Conservation (phyloP, 352 stramenopile genomes). For the Phytophthora constricta region DNA sequence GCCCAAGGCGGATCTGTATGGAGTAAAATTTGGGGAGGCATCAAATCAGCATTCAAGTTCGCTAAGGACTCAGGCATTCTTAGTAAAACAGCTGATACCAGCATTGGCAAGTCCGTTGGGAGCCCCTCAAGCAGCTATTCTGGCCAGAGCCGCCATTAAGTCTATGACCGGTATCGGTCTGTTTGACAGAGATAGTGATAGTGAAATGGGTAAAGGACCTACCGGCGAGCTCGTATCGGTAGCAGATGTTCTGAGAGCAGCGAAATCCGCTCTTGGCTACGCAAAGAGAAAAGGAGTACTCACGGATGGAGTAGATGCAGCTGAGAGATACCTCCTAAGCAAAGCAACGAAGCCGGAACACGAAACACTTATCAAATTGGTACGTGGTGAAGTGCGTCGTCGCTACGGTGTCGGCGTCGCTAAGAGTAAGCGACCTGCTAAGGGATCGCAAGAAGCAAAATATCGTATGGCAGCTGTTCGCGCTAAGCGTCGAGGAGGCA, state of each 20-base stretch:
- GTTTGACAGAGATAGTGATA: constrained; percentile 18
- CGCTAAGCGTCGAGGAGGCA: background rate
- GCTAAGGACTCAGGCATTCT: constrained; percentile 19
- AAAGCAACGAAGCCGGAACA: constrained; percentile 7
- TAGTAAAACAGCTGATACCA: constrained; percentile 1
- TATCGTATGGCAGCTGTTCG: background rate
- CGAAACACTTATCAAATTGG: background rate
- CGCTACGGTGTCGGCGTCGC: constrained; percentile 12
- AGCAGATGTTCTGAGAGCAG: constrained; percentile 12
- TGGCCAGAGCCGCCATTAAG: constrained; percentile 11
- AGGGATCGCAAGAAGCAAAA: background rate
- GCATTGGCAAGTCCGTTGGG: constrained; percentile 12
- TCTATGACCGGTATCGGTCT: constrained; percentile 18
- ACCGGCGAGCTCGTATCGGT: constrained; percentile 4
- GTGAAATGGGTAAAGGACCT: background rate
- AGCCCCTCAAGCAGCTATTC: constrained; percentile 8
- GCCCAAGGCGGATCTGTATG: constrained; percentile 21
- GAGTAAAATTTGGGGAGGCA: constrained; percentile 20
- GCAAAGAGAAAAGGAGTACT: constrained; percentile 22
- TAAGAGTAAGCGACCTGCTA: background rate
- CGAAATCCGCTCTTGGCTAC: constrained; percentile 12
- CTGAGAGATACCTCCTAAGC: background rate
- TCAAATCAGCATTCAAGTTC: constrained; percentile 26
- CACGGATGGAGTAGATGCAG: background rate
- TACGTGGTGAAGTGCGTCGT: background rate